Conservation (phyloP, 2,329 filamentous ascomycete genomes). For the Fusarium zealandicum region DNA sequence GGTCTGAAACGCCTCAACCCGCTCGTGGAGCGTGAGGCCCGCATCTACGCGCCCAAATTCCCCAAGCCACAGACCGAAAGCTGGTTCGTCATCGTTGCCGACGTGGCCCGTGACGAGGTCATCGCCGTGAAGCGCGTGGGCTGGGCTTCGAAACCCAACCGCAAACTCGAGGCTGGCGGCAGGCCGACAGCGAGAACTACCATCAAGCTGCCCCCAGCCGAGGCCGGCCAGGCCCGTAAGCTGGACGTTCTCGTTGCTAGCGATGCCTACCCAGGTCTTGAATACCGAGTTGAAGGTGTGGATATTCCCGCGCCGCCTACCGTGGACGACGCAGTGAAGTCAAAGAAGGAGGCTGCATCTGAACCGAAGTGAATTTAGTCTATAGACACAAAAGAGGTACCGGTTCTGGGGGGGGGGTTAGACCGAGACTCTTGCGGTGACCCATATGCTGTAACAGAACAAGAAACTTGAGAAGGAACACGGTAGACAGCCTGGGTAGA, state of each 20-base stretch:
- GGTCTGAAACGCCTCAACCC: conserved; percentile 72
- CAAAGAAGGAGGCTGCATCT: conserved; percentile 46
- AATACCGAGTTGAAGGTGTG: conserved; percentile 57
- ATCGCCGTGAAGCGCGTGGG: conserved; percentile 85
- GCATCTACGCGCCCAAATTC: conserved; percentile 87
- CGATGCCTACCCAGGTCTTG: conserved; percentile 85
- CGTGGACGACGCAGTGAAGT: conserved; percentile 56
- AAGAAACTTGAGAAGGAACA: not conserved
- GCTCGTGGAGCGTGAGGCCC: conserved; percentile 68
- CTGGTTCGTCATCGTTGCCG: conserved; percentile 84
- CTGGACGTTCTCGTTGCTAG: conserved; percentile 81
- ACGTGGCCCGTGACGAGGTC: conserved; percentile 74
- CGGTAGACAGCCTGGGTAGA: too few relatives aligned
- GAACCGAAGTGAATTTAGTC: conserved; percentile 32
- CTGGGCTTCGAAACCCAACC: conserved; percentile 60
- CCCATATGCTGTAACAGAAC: conserved; percentile 11
- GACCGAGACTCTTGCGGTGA: conserved; percentile 2
- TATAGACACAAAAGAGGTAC: conserved; percentile 18
- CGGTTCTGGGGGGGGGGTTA: conserved; percentile 3
- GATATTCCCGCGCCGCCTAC: conserved; percentile 59
- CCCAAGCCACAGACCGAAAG: conserved; percentile 95
- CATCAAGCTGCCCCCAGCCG: conserved; percentile 65
- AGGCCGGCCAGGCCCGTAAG: conserved; percentile 59
- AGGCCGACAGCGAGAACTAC: conserved; percentile 62
- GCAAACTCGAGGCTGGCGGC: conserved; percentile 50